Evolutionary conservation across 1,139 yeast genomes (phyloP).

Genomic region (Saccharomyces hybrid): DNA sequence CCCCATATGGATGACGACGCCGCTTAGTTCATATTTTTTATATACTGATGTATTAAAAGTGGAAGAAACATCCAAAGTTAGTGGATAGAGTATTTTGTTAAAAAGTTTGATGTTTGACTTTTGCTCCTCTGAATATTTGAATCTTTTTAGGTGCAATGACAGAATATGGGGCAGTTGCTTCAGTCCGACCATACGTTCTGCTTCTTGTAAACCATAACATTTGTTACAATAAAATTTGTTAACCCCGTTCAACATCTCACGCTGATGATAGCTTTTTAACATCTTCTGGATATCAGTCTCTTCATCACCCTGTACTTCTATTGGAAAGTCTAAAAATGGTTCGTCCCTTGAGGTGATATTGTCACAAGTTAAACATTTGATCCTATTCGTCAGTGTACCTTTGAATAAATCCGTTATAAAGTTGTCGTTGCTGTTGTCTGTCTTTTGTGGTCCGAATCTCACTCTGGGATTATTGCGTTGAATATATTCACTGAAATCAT

Average conservation of each 20-base stretch:
- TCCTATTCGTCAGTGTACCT: constrained; percentile 79
- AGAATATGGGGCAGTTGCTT: constrained; percentile 70
- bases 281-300: constrained; percentile 70
- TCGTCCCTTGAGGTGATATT: constrained; percentile 80
- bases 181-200: constrained; percentile 83
- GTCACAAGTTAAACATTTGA: constrained; percentile 86
- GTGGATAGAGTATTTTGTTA: constrained; percentile 76
- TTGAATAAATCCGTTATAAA: constrained; percentile 73
- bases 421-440: constrained; percentile 26
- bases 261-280: constrained; percentile 70
- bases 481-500: constrained; percentile 63
- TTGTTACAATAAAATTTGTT: constrained; percentile 90
- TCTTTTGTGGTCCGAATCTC: neutral
- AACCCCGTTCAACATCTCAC: constrained; percentile 76
- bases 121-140: constrained; percentile 79
- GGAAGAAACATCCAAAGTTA: constrained; percentile 63
- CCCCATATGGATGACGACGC: constrained; percentile 88
- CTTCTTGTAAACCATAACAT: constrained; percentile 89
- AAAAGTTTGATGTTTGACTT: constrained; percentile 81
- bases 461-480: neutral
- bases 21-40: constrained; percentile 69
- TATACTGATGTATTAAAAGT: constrained; percentile 44
- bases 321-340: constrained; percentile 73
- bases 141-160: constrained; percentile 80
- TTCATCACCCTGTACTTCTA: constrained; percentile 61